Evolutionary conservation across 2,329 filamentous ascomycete species (phyloP).

Genomic region (Xylaria sp.): DNA sequence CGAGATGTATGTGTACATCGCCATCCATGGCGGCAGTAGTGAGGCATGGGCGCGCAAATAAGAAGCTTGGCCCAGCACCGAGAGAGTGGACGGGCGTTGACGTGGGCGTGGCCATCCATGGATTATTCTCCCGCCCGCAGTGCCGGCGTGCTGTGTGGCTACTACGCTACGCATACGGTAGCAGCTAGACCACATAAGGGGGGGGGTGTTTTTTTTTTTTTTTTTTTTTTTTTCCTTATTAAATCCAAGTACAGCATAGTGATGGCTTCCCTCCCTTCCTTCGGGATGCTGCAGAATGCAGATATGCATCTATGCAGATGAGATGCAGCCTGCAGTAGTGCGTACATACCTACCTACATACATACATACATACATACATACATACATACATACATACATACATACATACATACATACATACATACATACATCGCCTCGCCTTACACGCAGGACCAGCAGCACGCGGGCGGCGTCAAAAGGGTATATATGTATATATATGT

Average conservation of each 20-base stretch:
- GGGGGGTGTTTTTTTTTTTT: too few relatives aligned
- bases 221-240: too few relatives aligned
- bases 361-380: background rate
- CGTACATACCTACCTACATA: background rate
- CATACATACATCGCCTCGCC: background rate
- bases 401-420: background rate
- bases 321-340: background rate
- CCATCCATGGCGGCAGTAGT: constrained; percentile 2
- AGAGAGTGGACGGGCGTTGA: background rate
- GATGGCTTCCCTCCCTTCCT: too few relatives aligned
- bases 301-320: too few relatives aligned
- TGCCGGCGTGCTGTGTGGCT: background rate
- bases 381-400: background rate
- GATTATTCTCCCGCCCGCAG: background rate
- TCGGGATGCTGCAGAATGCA: constrained; percentile 8
- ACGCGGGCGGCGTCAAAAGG: constrained; percentile 26
- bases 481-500: too few relatives aligned
- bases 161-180: background rate
- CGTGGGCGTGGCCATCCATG: constrained; percentile 13
- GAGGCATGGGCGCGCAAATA: constrained; percentile 9
- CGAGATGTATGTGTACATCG: constrained; percentile 21
- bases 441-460: constrained; percentile 7
- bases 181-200: too few relatives aligned
- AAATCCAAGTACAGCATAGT: too few relatives aligned
- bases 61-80: constrained; percentile 15